phyloP scores from a whole-genome alignment of 768 basidiomycete genomes.

The Boletellus ananiceps region DNA sequence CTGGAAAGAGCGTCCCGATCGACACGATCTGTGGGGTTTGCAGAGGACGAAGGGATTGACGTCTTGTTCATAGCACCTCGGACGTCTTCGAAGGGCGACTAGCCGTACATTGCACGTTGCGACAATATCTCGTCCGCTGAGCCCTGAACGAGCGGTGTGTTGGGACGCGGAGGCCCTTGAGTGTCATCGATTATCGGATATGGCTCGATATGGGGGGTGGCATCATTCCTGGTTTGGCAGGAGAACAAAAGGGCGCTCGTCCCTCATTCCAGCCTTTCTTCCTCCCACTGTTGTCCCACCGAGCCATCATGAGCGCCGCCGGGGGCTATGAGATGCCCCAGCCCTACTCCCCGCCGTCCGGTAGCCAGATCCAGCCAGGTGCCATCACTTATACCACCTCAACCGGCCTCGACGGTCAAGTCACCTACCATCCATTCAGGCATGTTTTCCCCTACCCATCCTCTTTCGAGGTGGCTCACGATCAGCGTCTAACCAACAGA shows the following conservation, averaged over 20 bases:
- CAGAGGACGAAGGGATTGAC: too few species aligned
- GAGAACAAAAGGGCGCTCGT: slow-evolving; percentile 19
- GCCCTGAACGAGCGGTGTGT: too few species aligned
- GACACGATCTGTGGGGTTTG: too few species aligned
- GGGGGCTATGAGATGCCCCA: slow-evolving; percentile 27
- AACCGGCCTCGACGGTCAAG: slow-evolving; percentile 53
- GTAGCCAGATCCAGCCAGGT: slow-evolving; percentile 56
- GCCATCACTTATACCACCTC: slow-evolving; percentile 70
- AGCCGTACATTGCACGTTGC: too few species aligned
- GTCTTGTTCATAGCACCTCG: too few species aligned
- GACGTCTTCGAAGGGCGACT: too few species aligned
- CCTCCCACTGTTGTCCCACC: slow-evolving; percentile 11
- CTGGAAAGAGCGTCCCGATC: too few species aligned
- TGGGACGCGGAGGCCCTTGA: too few species aligned
- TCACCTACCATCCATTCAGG: slow-evolving; percentile 73
- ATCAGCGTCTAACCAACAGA: slow-evolving; percentile 36
- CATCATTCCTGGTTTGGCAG: slow-evolving; percentile 12
- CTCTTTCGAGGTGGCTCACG: slow-evolving; percentile 10
- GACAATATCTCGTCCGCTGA: too few species aligned
- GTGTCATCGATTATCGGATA: slow-evolving; percentile 18
- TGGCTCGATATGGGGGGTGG: slow-evolving; percentile 29
- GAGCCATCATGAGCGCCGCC: slow-evolving; percentile 17
- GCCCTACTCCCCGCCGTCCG: slow-evolving; percentile 28
- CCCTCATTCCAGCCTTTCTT: slow-evolving; percentile 6
- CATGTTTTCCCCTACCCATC: slow-evolving; percentile 30